Evolutionary conservation across 345 rosid genomes (phyloP).

Genomic region (Populus simonii): DNA sequence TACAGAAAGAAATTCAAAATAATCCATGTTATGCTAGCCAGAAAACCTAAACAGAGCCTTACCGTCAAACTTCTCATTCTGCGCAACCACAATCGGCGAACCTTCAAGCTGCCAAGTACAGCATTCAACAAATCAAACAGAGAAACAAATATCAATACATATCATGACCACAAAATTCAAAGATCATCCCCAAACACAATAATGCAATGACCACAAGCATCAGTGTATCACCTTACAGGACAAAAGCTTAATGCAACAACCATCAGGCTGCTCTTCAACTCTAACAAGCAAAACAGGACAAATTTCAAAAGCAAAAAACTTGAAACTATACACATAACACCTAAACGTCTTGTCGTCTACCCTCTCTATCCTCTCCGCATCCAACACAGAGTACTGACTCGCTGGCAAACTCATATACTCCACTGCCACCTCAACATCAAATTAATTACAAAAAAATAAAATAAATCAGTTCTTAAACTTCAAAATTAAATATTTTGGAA

Average conservation of each 20-base stretch:
- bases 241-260: conserved; percentile 87
- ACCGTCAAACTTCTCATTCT: conserved; percentile 95
- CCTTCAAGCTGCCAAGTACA: conserved; percentile 70
- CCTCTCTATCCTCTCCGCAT: conserved; percentile 96
- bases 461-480: neutral
- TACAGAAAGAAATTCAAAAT: neutral
- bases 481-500: neutral
- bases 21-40: neutral
- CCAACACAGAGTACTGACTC: conserved; percentile 95
- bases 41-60: conserved; percentile 18
- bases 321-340: conserved; percentile 79
- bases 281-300: conserved; percentile 90
- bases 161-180: neutral
- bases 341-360: conserved; percentile 78
- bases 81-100: conserved; percentile 78
- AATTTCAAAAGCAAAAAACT: conserved; percentile 84
- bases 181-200: neutral
- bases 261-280: conserved; percentile 84
- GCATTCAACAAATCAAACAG: conserved; percentile 18
- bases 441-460: neutral
- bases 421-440: conserved; percentile 34
- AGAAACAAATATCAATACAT: neutral
- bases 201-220: neutral
- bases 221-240: conserved; percentile 65
- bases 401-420: conserved; percentile 98